These are phyloP conservation scores for Candida ascalaphidarum DNA, from an alignment of 805 yeast species.

Conservation along the genomic window DNA sequence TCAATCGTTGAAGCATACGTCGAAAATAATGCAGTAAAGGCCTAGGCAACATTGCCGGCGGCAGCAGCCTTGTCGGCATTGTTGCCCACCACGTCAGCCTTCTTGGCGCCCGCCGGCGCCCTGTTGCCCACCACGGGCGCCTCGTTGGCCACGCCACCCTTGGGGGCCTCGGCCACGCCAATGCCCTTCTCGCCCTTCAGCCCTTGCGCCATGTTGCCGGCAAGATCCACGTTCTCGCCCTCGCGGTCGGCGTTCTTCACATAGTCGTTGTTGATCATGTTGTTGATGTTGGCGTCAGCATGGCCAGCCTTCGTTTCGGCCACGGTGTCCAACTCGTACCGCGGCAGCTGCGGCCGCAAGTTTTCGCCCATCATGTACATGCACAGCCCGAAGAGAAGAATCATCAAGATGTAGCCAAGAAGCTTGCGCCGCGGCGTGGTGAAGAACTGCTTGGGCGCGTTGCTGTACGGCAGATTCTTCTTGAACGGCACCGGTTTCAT, in stretches of 20 bases:
- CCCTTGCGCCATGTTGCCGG: constrained; percentile 28
- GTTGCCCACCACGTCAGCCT: too few species aligned
- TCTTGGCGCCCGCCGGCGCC: too few species aligned
- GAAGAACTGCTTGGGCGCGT: constrained; percentile 21
- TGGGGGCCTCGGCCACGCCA: constrained; percentile 36
- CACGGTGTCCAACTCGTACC: constrained; percentile 17
- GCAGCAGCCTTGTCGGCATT: constrained; percentile 20
- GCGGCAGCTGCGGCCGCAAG: constrained; percentile 19
- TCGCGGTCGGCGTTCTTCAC: constrained; percentile 23
- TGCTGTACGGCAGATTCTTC: constrained; percentile 27
- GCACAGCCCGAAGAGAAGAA: constrained; percentile 24
- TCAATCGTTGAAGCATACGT: too few species aligned
- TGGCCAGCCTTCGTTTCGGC: constrained; percentile 2
- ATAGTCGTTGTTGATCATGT: constrained; percentile 13
- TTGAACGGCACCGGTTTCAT: constrained; percentile 32
- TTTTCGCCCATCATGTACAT: constrained; percentile 29
- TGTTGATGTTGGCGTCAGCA: constrained; percentile 16
- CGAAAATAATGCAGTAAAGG: too few species aligned
- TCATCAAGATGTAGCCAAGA: constrained; percentile 28
- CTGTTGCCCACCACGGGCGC: constrained; percentile 35
- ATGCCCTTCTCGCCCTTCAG: constrained; percentile 30
- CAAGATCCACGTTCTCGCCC: constrained; percentile 24
- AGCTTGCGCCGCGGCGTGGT: constrained; percentile 29
- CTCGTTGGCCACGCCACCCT: constrained; percentile 39
- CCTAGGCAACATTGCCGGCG: constrained; percentile 10